Evolutionary conservation across 768 basidiomycete species (phyloP), one percentile per base, ranked within the genome.

Genomic region (Leucogyrophana mollusca): DNA sequence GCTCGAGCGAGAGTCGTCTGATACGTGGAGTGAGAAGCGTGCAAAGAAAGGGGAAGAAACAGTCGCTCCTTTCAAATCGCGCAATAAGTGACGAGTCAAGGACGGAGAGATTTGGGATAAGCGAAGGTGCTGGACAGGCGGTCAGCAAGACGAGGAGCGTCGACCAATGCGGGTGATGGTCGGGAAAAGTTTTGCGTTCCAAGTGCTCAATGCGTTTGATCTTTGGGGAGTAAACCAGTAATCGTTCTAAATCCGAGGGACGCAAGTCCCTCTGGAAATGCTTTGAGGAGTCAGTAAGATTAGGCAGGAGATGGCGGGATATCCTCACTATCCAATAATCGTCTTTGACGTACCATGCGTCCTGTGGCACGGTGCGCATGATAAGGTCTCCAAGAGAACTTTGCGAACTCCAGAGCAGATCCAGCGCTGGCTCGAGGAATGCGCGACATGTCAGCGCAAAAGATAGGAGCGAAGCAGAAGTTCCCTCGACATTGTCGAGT

Each of bases 391-490:
- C 35, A 6, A 37, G 35, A 16, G 35, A 37, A 21, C n/a, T 9
- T 16, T 37, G 35, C 20, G 20, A 21, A 6, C 35, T 23, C 44
- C 44, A 45, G 5, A 45, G 44, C 16, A 16, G 18, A 27, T 45
- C 34, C 4, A 45, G 44, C 18, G 44, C 16, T 38, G 35, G 34
- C 7, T 36, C 34, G n/a, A 25, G n/a, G 21, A 45, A 24, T 11
- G 22, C 34, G 13, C 22, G 44, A n/a, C 44, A 45, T 18, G 44
- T 45, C 30, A 32, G 13, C 3, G 44, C 44, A 6, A 35, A 27
- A 8, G 35, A 16, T 16, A 37, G n/a, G 35, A 37, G 35, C 7
- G n/a, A 21, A 9, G 20, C 35, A 21, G 20, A 16, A 37, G 35
- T 16, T 8, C n/a, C 7, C 16, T 37, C 20, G n/a, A 37, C 8